Conservation (phyloP, 164 flowering plant genomes). For the Vitis labrusca region DNA sequence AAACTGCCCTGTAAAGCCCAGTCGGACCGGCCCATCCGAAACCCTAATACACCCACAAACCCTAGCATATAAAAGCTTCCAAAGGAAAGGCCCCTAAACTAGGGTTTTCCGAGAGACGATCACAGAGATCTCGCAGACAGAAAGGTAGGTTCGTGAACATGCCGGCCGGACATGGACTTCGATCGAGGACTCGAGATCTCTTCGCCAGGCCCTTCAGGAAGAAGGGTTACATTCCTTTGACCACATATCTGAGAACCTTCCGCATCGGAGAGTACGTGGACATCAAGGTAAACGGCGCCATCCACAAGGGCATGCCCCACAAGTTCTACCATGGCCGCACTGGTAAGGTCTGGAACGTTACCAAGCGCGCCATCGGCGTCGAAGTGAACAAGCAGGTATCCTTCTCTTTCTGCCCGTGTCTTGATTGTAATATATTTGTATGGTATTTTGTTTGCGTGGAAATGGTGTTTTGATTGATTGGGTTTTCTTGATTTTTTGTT, state of each 20-base stretch:
- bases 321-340: conserved; percentile 93
- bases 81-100: no score
- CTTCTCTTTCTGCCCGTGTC: background rate
- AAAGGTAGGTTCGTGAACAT: conserved; percentile 24
- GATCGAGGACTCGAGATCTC: conserved; percentile 70
- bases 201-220: conserved; percentile 71
- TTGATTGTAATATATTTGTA: background rate
- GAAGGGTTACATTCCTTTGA: conserved; percentile 66
- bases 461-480: background rate
- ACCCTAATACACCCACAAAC: no score
- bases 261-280: conserved; percentile 70
- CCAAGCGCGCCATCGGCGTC: conserved; percentile 85
- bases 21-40: no score
- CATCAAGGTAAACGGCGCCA: conserved; percentile 75
- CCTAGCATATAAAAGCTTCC: no score
- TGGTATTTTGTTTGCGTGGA: background rate
- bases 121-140: background rate
- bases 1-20: no score
- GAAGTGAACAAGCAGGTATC: conserved; percentile 80
- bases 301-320: conserved; percentile 93
- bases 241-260: conserved; percentile 63
- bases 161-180: conserved; percentile 78
- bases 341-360: conserved; percentile 81
- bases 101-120: no score
- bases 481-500: background rate